Base-by-base conservation (phyloP, 1,284 basidiomycete species). In the Cryptococcus depauperatus region DNA sequence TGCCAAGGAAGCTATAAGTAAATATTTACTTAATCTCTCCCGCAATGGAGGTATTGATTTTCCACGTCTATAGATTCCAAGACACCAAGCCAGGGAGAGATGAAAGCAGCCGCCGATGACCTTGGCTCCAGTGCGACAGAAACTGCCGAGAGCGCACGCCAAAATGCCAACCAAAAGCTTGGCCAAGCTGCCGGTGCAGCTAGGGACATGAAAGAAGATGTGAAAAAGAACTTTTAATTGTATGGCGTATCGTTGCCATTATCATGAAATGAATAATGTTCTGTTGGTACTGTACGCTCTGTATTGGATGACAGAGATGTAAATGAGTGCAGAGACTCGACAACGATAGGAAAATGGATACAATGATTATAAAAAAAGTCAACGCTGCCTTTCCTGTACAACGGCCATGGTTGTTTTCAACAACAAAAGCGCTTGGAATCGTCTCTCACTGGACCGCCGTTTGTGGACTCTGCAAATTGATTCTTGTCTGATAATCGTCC, bases 381-480 rank as follows among this genome's bases (percentile, higher is more conserved):
- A n/a, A n/a, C n/a, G n/a, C n/a, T n/a, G n/a, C n/a, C n/a, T n/a
- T n/a, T n/a, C n/a, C n/a, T n/a, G n/a, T n/a, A n/a, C n/a, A n/a
- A 14, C 35, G 19, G 21, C 18, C 8, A 19, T 3, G n/a, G 32
- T 13, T 8, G 32, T 33, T 13, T 16, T 10, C 16, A 38, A 32
- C n/a, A 21, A 7, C 30, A 23, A 11, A 33, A 7, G 9, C 4
- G 26, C n/a, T 21, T 18, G 25, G n/a, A 5, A n/a, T 13, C 11
- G 13, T 13, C 11, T 50, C 68, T 52, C 50, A 70, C 68, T 55
- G 7, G 72, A n/a, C n/a, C n/a, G n/a, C n/a, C n/a, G n/a, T n/a
- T n/a, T n/a, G n/a, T n/a, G n/a, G n/a, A n/a, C n/a, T n/a, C n/a
- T n/a, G n/a, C n/a, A n/a, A n/a, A n/a, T n/a, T n/a, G n/a, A n/a